phyloP scores from a whole-genome alignment of 805 yeast species.

The Starmerella bombicola region DNA sequence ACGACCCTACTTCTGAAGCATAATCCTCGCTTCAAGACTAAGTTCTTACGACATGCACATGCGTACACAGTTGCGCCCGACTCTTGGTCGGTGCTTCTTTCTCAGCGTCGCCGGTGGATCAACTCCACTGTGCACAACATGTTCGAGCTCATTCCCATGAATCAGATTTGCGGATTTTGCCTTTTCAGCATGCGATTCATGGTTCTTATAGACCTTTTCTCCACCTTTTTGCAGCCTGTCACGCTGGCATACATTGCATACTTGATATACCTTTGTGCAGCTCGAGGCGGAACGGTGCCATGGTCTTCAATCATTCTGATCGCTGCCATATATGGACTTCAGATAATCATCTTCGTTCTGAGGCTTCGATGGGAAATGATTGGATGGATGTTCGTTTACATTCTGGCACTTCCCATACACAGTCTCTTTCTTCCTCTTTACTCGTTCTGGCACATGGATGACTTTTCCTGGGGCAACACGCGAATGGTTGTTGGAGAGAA shows the following conservation, averaged over 20 bases:
- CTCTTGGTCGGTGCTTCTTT: slow-evolving; percentile 42
- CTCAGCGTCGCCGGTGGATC: slow-evolving; percentile 59
- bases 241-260: slow-evolving; percentile 39
- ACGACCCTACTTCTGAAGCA: slow-evolving; percentile 45
- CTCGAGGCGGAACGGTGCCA: slow-evolving; percentile 40
- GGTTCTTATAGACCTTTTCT: slow-evolving; percentile 43
- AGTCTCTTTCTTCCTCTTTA: slow-evolving; percentile 45
- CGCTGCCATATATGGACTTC: slow-evolving; percentile 46
- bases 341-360: slow-evolving; percentile 41
- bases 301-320: slow-evolving; percentile 43
- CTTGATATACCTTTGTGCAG: slow-evolving; percentile 39
- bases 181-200: slow-evolving; percentile 53
- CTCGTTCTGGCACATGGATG: slow-evolving; percentile 54
- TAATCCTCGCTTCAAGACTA: slow-evolving; percentile 44
- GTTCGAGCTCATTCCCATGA: slow-evolving; percentile 46
- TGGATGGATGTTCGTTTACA: slow-evolving; percentile 45
- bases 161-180: slow-evolving; percentile 53
- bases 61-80: slow-evolving; percentile 52
- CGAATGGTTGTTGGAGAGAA: slow-evolving; percentile 43
- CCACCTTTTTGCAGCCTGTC: slow-evolving; percentile 50
- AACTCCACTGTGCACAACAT: slow-evolving; percentile 54
- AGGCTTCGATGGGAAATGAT: slow-evolving; percentile 37
- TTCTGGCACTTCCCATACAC: slow-evolving; percentile 48
- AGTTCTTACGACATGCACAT: slow-evolving; percentile 45
- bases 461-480: slow-evolving; percentile 57